These are phyloP conservation scores for Chlorella variabilis DNA, from an alignment of 163 green algal species.

Conservation along the genomic window DNA sequence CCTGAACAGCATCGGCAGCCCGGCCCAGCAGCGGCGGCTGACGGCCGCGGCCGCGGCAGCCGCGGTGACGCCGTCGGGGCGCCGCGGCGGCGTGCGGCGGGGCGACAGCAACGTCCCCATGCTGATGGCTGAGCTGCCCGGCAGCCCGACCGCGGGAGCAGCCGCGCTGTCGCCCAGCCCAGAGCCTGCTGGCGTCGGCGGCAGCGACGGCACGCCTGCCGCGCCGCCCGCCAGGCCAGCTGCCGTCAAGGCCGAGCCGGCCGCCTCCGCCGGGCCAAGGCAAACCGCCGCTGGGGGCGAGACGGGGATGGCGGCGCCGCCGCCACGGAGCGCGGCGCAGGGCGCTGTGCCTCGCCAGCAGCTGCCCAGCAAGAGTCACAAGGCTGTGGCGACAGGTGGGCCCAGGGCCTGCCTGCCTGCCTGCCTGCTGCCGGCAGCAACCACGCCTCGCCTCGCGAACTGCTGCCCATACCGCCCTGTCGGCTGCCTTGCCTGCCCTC, in stretches of 20 bases:
- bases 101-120: slow-evolving; percentile 11
- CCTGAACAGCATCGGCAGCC: slow-evolving; percentile 9
- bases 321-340: background rate
- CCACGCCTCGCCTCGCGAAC: no score
- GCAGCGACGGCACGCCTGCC: background rate
- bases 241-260: background rate
- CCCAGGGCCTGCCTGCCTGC: background rate
- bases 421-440: background rate
- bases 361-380: slow-evolving; percentile 53
- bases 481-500: no score
- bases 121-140: slow-evolving; percentile 6
- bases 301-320: no score
- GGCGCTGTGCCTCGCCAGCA: background rate
- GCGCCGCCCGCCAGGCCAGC: background rate
- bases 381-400: slow-evolving; percentile 41
- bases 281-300: no score
- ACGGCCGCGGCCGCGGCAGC: slow-evolving; percentile 4
- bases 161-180: background rate
- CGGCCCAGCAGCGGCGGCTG: background rate
- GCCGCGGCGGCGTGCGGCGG: slow-evolving; percentile 1
- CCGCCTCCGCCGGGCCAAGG: no score
- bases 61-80: background rate
- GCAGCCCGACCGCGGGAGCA: slow-evolving; percentile 1
- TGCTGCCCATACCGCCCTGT: no score
- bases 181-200: background rate